Conservation (phyloP, 2,329 filamentous ascomycete species). For the Sporothrix luriei region DNA sequence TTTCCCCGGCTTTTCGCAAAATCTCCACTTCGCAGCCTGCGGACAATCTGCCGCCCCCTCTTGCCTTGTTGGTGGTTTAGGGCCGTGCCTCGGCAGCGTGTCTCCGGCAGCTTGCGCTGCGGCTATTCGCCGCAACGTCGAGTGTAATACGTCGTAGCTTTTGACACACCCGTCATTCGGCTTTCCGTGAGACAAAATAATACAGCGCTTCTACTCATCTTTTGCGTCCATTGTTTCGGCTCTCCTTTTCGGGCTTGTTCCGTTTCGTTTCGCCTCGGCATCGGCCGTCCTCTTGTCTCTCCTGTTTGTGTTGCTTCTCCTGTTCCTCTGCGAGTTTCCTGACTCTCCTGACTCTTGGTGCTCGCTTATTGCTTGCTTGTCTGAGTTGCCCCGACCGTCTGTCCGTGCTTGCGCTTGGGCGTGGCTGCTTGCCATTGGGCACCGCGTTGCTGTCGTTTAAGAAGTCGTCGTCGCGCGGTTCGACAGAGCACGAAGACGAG, state of each 20-base stretch:
- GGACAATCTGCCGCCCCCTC: conserved; percentile 26
- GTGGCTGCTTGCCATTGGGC: neutral
- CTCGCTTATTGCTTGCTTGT: conserved; percentile 18
- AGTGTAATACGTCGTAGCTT: too few relatives aligned
- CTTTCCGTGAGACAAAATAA: conserved; percentile 4
- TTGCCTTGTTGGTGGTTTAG: neutral
- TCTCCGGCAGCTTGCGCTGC: conserved; percentile 14
- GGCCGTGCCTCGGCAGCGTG: conserved; percentile 28
- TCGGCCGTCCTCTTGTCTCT: neutral
- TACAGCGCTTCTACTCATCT: neutral
- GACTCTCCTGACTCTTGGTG: conserved; percentile 2
- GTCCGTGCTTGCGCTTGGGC: neutral
- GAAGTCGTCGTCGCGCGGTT: conserved; percentile 13
- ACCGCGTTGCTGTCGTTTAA: conserved; percentile 11
- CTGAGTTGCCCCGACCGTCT: neutral
- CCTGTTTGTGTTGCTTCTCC: neutral
- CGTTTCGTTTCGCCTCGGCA: neutral
- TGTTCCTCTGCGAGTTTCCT: neutral
- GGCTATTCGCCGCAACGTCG: conserved; percentile 5
- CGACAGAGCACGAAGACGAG: neutral
- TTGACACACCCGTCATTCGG: neutral
- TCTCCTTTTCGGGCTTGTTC: neutral
- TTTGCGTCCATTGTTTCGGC: neutral
- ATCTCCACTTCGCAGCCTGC: neutral
- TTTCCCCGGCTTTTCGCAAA: conserved; percentile 22